Base-by-base conservation (phyloP, 306 rosid species). In the Cercis canadensis region DNA sequence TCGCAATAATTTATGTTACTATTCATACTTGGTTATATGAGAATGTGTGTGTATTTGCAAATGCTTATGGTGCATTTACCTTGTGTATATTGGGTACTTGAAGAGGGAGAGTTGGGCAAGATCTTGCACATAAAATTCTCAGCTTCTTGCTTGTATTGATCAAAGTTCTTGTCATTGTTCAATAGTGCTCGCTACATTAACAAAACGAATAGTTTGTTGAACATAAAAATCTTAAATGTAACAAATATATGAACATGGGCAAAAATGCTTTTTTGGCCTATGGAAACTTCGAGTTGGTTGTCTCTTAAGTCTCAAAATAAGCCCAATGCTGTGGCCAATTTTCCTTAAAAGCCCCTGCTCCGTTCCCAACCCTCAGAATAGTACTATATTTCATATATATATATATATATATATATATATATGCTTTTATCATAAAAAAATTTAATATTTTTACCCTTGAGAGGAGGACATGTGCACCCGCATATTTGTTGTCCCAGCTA, bases 401-500 rank as follows among this genome's bases (percentile, higher is more conserved):
- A 24, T 24, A 24, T 24, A 24, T 24, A 24, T 24, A 24, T 24
- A 24, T 24, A 24, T 1, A 24, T 1, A 24, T 1, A 24, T 1
- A 24, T 24, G n/a, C n/a, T n/a, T n/a, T n/a, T 24, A 24, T 24
- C 3, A 24, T 24, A 58, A 5, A 4, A 33, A 6, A 5, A n/a
- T n/a, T n/a, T 41, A 6, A 11, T 34, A 11, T 16, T 13, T 41
- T 75, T 90, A 88, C 97, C 89, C 96, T 87, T 43, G 98, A 81
- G 18, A 89, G 81, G 65, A 94, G 92, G 51, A 94, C 95, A 67
- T 77, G 89, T 58, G 97, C 92, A 69, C 98, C 98, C 1, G 97
- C 97, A 80, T 70, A 94, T 63, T 94, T 94, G 88, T 94, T 88
- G 78, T 94, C 98, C 97, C 98, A 94, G 66, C 98, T 90, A 82